Percentiles rank a stretch among this genome's conserved stretches.
Conservation (phyloP, 2,329 filamentous ascomycete species). For the Tolypocladium inflatum region DNA sequence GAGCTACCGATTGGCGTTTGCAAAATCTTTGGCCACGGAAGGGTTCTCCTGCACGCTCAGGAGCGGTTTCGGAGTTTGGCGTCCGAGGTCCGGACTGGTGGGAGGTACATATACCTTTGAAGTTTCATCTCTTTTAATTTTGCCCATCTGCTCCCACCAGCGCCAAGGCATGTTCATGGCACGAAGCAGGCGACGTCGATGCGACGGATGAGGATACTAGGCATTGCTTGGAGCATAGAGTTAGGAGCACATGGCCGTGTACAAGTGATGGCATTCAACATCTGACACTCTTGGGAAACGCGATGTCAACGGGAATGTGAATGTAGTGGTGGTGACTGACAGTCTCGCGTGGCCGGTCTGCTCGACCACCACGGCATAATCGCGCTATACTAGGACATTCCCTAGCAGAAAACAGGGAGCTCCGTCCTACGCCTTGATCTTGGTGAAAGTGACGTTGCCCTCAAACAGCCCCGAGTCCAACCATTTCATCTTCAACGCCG, state of each 20-base stretch:
- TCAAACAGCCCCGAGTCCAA: background rate
- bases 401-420: no score
- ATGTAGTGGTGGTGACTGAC: background rate
- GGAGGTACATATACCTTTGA: background rate
- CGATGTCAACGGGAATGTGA: background rate
- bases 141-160: background rate
- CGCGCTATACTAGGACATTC: no score
- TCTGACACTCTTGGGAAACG: background rate
- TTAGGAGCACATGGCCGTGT: background rate
- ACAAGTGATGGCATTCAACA: background rate
- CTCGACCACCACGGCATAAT: no score
- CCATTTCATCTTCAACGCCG: slow-evolving; percentile 1
- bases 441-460: background rate
- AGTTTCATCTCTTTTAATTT: background rate
- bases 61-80: background rate
- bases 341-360: no score
- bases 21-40: background rate
- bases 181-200: background rate
- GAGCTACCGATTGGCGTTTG: background rate
- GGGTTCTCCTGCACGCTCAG: background rate
- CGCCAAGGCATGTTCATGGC: background rate
- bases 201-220: background rate
- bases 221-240: background rate
- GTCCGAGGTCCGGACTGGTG: background rate
- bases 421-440: background rate